phyloP scores from a whole-genome alignment of 106 monocot species.

The Iris macrosiphon region DNA sequence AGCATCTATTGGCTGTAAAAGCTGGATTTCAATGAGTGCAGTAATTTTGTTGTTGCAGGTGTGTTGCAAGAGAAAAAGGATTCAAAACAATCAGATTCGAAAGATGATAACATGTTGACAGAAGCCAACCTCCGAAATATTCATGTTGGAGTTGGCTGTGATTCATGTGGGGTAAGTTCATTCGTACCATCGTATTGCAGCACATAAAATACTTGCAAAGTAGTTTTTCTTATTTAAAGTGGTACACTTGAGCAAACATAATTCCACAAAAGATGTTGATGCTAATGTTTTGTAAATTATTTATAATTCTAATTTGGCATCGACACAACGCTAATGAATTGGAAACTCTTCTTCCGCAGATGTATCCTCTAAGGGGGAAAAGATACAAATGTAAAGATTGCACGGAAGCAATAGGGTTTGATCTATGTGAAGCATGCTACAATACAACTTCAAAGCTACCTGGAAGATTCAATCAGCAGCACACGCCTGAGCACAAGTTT shows the following conservation, averaged over 20 bases:
- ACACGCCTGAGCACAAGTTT: constrained; percentile 70
- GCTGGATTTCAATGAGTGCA: not conserved
- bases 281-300: too few relatives aligned
- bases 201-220: too few relatives aligned
- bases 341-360: too few relatives aligned
- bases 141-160: constrained; percentile 79
- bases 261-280: too few relatives aligned
- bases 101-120: not conserved
- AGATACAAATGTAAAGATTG: constrained; percentile 87
- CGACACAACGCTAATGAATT: too few relatives aligned
- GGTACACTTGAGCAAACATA: too few relatives aligned
- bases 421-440: constrained; percentile 81
- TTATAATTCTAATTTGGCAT: too few relatives aligned
- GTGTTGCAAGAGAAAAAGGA: constrained; percentile 14
- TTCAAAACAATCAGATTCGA: not conserved
- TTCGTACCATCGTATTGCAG: not conserved
- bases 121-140: constrained; percentile 19
- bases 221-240: too few relatives aligned
- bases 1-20: not conserved
- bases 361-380: constrained; percentile 77
- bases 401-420: constrained; percentile 71
- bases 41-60: constrained; percentile 10
- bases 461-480: constrained; percentile 87
- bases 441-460: constrained; percentile 48
- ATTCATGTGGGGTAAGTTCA: constrained; percentile 81